phyloP scores from a whole-genome alignment of 208 protist species.

The Phytomonas serpens region DNA sequence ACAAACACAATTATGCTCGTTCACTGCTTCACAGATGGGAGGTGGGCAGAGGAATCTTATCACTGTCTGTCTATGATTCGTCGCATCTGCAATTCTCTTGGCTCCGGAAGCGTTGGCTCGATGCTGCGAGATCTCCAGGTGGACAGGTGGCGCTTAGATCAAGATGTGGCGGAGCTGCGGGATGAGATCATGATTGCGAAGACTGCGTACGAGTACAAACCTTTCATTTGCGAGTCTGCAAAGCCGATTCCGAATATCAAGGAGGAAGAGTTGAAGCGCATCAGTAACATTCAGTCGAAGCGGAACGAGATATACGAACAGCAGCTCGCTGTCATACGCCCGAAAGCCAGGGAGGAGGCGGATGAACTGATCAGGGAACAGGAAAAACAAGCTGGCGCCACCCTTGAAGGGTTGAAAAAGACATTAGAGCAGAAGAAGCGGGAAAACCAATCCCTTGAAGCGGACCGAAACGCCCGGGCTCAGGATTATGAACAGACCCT shows the following conservation, averaged over 20 bases:
- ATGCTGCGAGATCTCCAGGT: constrained; percentile 79
- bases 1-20: constrained; percentile 78
- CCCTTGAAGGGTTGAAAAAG: constrained; percentile 64
- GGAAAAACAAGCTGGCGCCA: constrained; percentile 67
- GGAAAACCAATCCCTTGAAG: constrained; percentile 68
- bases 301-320: constrained; percentile 71
- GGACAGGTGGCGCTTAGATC: constrained; percentile 89
- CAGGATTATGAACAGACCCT: constrained; percentile 82
- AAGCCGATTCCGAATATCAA: constrained; percentile 81
- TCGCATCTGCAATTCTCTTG: constrained; percentile 76
- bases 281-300: constrained; percentile 69
- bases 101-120: constrained; percentile 73
- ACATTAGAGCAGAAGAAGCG: constrained; percentile 72
- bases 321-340: constrained; percentile 51
- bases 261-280: constrained; percentile 81
- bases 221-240: constrained; percentile 74
- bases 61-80: constrained; percentile 80
- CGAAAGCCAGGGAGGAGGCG: constrained; percentile 68
- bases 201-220: constrained; percentile 88
- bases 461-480: constrained; percentile 62
- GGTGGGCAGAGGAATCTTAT: constrained; percentile 83
- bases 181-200: constrained; percentile 82
- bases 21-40: constrained; percentile 71
- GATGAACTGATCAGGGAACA: constrained; percentile 65
- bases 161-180: constrained; percentile 81